phyloP scores from a whole-genome alignment of 139 green algal species.

The Tetradesmus obliquus region DNA sequence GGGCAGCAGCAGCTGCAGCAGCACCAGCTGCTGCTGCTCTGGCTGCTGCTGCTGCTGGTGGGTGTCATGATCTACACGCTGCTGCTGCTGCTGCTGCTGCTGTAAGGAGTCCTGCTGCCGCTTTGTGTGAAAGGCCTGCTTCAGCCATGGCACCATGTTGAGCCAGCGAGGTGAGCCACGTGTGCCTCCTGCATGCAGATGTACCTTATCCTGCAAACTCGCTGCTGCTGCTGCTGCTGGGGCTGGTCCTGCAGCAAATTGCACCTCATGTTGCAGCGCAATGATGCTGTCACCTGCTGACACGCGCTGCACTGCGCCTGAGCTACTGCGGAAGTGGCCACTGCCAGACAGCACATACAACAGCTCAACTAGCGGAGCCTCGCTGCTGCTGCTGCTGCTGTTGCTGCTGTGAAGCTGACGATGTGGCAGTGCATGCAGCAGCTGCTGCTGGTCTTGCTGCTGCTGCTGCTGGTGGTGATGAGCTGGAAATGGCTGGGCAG shows the following conservation, averaged over 20 bases:
- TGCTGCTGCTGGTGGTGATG: background rate
- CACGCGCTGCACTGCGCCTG: slow-evolving; percentile 8
- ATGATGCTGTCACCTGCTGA: slow-evolving; percentile 49
- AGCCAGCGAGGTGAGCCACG: background rate
- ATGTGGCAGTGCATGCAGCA: slow-evolving; percentile 7
- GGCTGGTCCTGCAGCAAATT: background rate
- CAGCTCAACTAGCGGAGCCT: slow-evolving; percentile 19
- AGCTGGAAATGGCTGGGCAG: background rate
- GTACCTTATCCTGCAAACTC: background rate
- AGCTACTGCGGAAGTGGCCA: background rate
- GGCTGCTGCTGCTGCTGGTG: slow-evolving; percentile 8
- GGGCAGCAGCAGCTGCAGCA: slow-evolving; percentile 43
- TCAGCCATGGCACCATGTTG: background rate
- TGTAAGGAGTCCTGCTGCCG: background rate
- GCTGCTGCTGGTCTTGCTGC: slow-evolving; percentile 3
- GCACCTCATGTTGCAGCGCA: background rate
- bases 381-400: slow-evolving; percentile 1
- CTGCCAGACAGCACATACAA: slow-evolving; percentile 17
- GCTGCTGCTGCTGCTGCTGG: background rate
- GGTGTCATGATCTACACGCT: background rate
- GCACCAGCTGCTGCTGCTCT: slow-evolving; percentile 27
- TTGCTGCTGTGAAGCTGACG: background rate
- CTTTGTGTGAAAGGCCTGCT: background rate
- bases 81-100: background rate
- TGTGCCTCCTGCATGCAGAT: background rate